Evolutionary conservation across 768 basidiomycete genomes (phyloP).

Genomic region (Phlegmacium glaucopus): DNA sequence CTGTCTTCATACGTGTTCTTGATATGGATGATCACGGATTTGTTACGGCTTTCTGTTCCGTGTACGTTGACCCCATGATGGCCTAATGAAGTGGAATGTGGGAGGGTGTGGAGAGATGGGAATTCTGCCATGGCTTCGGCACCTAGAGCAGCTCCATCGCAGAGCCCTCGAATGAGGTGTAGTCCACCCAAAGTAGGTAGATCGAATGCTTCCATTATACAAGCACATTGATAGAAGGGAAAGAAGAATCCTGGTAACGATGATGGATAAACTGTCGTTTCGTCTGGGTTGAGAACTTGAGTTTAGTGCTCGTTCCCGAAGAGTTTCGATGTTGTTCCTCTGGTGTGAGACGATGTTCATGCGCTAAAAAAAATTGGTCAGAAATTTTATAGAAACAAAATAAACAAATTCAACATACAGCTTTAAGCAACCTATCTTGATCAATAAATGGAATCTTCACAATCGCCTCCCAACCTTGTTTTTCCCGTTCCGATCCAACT

Average conservation of each 20-base stretch:
- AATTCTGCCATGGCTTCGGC: constrained; percentile 89
- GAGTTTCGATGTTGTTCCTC: constrained; percentile 78
- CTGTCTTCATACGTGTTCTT: constrained; percentile 66
- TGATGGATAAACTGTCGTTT: constrained; percentile 77
- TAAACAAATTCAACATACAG: constrained; percentile 51
- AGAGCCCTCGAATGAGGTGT: constrained; percentile 81
- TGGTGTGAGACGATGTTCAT: constrained; percentile 69
- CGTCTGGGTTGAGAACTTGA: constrained; percentile 68
- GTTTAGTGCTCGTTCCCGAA: constrained; percentile 78
- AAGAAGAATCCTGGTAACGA: constrained; percentile 96
- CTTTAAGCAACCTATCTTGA: constrained; percentile 66
- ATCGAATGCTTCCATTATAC: constrained; percentile 78
- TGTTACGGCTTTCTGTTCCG: constrained; percentile 84
- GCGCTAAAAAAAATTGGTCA: constrained; percentile 38
- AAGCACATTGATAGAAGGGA: constrained; percentile 74
- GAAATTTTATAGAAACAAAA: background rate
- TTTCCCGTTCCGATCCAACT: constrained; percentile 96
- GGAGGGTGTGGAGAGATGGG: constrained; percentile 90
- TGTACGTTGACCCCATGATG: constrained; percentile 93
- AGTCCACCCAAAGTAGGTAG: constrained; percentile 86
- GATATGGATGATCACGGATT: constrained; percentile 90
- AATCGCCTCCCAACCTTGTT: constrained; percentile 97
- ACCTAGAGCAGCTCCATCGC: constrained; percentile 86
- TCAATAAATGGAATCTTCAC: constrained; percentile 99
- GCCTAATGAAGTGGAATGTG: constrained; percentile 70